Conservation (phyloP, 2,329 filamentous ascomycete genomes). For the Truncatella angustata region DNA sequence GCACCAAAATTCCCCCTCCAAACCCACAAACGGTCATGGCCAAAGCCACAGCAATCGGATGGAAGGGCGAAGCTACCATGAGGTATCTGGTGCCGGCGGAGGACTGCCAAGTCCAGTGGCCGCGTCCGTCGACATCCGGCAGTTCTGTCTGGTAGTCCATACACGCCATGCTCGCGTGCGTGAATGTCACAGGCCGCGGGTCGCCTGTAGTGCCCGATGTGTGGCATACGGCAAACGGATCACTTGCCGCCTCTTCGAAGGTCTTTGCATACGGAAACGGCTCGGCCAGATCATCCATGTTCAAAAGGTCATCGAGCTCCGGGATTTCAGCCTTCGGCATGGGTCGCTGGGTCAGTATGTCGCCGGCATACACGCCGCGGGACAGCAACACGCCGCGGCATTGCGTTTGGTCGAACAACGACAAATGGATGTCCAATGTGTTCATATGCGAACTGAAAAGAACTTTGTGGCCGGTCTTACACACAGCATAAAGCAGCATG, state of each 20-base stretch:
- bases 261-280: constrained; percentile 29
- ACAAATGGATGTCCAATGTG: constrained; percentile 25
- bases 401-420: constrained; percentile 22
- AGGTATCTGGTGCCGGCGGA: constrained; percentile 6
- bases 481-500: constrained; percentile 18
- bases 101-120: constrained; percentile 8
- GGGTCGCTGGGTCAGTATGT: constrained; percentile 8
- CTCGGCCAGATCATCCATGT: constrained; percentile 13
- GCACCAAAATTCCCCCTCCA: not conserved
- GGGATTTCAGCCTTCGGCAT: constrained; percentile 16
- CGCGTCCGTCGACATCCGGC: constrained; percentile 7
- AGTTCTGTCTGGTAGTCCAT: constrained; percentile 8
- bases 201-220: constrained; percentile 28
- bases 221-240: constrained; percentile 10
- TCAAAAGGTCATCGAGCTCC: constrained; percentile 20
- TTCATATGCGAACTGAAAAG: constrained; percentile 31
- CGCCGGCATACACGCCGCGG: constrained; percentile 11
- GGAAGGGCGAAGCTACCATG: constrained; percentile 9
- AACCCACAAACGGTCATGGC: constrained; percentile 9
- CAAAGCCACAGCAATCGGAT: constrained; percentile 8
- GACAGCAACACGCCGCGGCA: constrained; percentile 10
- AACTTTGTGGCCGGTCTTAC: constrained; percentile 41
- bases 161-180: constrained; percentile 13
- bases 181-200: constrained; percentile 25
- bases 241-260: constrained; percentile 26